Evolutionary conservation across 192 early-diverging fungal genomes (phyloP).

Genomic region (Coemansia sp.): DNA sequence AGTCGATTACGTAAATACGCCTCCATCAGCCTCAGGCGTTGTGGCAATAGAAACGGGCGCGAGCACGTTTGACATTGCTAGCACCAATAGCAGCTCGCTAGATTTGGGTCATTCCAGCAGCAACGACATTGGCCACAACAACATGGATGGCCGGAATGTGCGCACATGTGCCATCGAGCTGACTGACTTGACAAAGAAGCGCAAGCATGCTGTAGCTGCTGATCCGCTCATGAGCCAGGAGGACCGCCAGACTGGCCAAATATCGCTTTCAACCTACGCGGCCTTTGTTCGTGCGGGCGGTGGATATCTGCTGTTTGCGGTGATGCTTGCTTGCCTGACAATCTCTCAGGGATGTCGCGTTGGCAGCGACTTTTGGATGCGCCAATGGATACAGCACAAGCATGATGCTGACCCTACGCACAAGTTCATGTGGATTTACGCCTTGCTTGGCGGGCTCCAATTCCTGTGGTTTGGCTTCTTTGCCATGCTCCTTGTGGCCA

Average conservation of each 20-base stretch:
- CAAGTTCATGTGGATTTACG: slow-evolving; percentile 72
- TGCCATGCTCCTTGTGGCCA: slow-evolving; percentile 19
- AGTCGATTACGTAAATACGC: not conserved
- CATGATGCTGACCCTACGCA: slow-evolving; percentile 10
- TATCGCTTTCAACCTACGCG: slow-evolving; percentile 63
- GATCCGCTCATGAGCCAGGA: slow-evolving; percentile 76
- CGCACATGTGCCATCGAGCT: not conserved
- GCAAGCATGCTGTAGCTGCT: not conserved
- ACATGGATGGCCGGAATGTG: not conserved
- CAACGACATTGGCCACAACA: not conserved
- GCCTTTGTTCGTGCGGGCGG: slow-evolving; percentile 57
- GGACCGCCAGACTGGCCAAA: slow-evolving; percentile 74
- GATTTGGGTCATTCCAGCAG: not conserved
- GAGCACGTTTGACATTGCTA: slow-evolving; percentile 6
- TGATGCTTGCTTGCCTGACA: slow-evolving; percentile 26
- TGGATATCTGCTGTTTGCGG: slow-evolving; percentile 16
- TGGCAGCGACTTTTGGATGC: slow-evolving; percentile 66
- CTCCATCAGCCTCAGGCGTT: not conserved
- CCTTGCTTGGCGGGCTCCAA: slow-evolving; percentile 66
- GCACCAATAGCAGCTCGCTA: not conserved
- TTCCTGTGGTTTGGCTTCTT: slow-evolving; percentile 47
- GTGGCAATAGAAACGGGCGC: not conserved
- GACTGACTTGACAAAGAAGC: slow-evolving; percentile 5
- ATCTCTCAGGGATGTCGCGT: slow-evolving; percentile 43
- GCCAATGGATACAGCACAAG: slow-evolving; percentile 60